Evolutionary conservation across 2,329 filamentous ascomycete genomes (phyloP), one percentile per base, ranked within the genome.

Genomic region (Hypoxylon sp.): DNA sequence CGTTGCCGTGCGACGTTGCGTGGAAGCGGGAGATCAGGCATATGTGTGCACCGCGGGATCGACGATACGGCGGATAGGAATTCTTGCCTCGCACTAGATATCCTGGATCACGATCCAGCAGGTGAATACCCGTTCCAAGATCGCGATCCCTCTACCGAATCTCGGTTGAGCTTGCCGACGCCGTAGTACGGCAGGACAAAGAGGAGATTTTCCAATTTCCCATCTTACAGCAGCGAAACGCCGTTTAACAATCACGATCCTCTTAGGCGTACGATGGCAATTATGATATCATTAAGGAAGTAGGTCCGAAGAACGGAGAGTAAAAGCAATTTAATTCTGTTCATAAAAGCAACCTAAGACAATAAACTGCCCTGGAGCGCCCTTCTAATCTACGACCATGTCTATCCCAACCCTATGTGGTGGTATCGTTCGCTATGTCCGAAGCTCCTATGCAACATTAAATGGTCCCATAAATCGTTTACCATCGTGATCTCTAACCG

Each of bases 391-490:
- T 47, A 21, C 15, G 27, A 6, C 42, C 19, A 42, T 56, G 29
- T 58, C 39, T 67, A 62, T 62, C 37, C 11, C 31, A 10, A 39
- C 17, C 17, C 31, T 55, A 55, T 61, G 65, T 48, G n/a, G 59
- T 66, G 65, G 65, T 64, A 69, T 62, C 62, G 62, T 69, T 68
- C 62, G 68, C 62, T 66, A 62, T 68, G 52, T 32, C 68, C 24
- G 37, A 65, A 58, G 44, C 6, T 31, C 39, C n/a, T 21, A 66
- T 63, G 42, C 46, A 63, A 66, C 58, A 21, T 62, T n/a, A 32
- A 52, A 21, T 35, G 15, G 24, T 57, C 54, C 68, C 59, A 51
- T 65, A 61, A 55, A 42, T 59, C 35, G 56, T 65, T 13, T 42
- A 37, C 37, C 53, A 53, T 69, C 52, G 51, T 55, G 3, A 47